phyloP scores from a whole-genome alignment of 2,329 filamentous ascomycete genomes.

The Fusarium albidum region DNA sequence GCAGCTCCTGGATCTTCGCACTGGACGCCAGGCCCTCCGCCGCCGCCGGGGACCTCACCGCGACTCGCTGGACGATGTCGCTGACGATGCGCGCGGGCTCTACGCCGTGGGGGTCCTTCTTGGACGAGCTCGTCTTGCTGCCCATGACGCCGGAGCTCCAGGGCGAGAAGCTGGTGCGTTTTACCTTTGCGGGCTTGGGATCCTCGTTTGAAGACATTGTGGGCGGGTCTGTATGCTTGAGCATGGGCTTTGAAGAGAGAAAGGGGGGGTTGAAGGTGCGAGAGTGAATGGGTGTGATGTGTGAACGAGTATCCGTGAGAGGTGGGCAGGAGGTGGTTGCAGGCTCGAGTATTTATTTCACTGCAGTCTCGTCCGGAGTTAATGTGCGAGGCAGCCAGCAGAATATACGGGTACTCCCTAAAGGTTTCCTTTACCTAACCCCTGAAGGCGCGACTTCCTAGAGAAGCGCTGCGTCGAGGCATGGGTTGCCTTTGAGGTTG shows the following conservation, averaged over 20 bases:
- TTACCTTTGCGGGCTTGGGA: slow-evolving; percentile 14
- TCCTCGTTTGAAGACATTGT: slow-evolving; percentile 19
- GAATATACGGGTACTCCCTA: too few relatives aligned
- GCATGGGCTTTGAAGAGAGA: slow-evolving; percentile 3
- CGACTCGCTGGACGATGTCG: slow-evolving; percentile 24
- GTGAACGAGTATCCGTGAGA: not conserved
- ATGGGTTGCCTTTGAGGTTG: not conserved
- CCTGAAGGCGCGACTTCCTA: not conserved
- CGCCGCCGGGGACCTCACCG: slow-evolving; percentile 4
- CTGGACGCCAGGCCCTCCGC: slow-evolving; percentile 19
- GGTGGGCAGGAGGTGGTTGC: not conserved
- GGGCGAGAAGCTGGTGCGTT: slow-evolving; percentile 26
- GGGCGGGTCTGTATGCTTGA: not conserved
- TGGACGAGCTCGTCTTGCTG: slow-evolving; percentile 4
- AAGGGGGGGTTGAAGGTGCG: not conserved
- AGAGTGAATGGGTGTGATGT: not conserved
- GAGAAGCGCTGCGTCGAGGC: not conserved
- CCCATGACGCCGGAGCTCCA: slow-evolving; percentile 26
- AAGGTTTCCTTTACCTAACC: not conserved
- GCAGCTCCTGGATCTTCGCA: slow-evolving; percentile 40
- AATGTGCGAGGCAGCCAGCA: too few relatives aligned
- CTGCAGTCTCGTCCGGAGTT: too few relatives aligned
- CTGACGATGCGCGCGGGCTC: slow-evolving; percentile 36
- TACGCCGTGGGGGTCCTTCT: not conserved
- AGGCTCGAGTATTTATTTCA: too few relatives aligned